Conservation (phyloP, 2,329 filamentous ascomycete species). For the Hirsutella minnesotensis region DNA sequence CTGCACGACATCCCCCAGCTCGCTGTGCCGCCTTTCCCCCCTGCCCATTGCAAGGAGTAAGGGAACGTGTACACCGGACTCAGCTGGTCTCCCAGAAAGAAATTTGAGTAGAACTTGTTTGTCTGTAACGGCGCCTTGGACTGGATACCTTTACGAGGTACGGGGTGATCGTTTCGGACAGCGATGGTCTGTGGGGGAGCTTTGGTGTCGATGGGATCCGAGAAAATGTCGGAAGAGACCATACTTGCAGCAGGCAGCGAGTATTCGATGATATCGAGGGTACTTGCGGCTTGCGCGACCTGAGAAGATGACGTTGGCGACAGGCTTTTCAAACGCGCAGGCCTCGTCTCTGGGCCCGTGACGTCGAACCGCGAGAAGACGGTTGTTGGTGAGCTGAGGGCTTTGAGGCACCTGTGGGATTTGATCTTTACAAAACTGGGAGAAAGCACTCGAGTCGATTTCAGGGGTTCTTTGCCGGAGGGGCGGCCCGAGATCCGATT, state of each 20-base stretch:
- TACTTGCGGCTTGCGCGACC: neutral
- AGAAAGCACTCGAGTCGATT: too few species aligned
- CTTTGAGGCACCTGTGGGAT: too few species aligned
- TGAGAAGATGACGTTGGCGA: neutral
- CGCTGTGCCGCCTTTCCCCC: slow-evolving; percentile 45
- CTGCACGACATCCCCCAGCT: slow-evolving; percentile 72
- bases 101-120: slow-evolving; percentile 74
- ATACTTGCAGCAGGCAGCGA: slow-evolving; percentile 7
- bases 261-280: neutral
- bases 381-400: too few species aligned
- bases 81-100: slow-evolving; percentile 64
- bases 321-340: neutral
- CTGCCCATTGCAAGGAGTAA: slow-evolving; percentile 58
- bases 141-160: slow-evolving; percentile 38
- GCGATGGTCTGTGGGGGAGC: slow-evolving; percentile 36
- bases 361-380: too few species aligned
- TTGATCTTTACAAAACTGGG: too few species aligned
- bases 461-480: too few species aligned
- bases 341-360: too few species aligned
- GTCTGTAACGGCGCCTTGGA: slow-evolving; percentile 46
- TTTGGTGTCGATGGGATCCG: slow-evolving; percentile 38
- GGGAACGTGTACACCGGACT: slow-evolving; percentile 64
- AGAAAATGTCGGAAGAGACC: slow-evolving; percentile 39
- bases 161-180: slow-evolving; percentile 44
- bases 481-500: too few species aligned